Percentiles rank a stretch among this genome's conserved stretches.
Conservation (phyloP, 2,329 filamentous ascomycete species). For the Didymella arachidicola region DNA sequence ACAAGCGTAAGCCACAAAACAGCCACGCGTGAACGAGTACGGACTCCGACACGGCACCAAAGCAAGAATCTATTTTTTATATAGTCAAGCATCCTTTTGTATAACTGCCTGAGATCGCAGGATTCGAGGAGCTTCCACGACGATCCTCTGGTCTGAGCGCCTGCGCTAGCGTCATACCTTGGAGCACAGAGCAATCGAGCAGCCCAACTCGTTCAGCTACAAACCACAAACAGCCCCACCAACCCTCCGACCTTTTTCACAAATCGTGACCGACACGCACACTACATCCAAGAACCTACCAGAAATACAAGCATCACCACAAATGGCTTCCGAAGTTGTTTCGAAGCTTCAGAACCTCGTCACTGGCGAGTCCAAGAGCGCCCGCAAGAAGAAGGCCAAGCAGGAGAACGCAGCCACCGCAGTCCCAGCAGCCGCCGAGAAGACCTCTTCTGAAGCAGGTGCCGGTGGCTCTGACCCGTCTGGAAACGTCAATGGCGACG, state of each 20-base stretch:
- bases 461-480: constrained; percentile 42
- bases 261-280: constrained; percentile 28
- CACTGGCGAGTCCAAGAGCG: constrained; percentile 62
- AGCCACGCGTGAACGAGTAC: not conserved
- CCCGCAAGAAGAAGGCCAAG: constrained; percentile 62
- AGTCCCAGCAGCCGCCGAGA: constrained; percentile 54
- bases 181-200: constrained; percentile 15
- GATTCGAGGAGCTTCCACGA: constrained; percentile 17
- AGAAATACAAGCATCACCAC: constrained; percentile 22
- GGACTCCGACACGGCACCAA: not conserved
- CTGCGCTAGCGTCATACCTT: constrained; percentile 15
- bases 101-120: not conserved
- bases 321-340: constrained; percentile 62
- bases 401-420: constrained; percentile 51
- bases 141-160: constrained; percentile 11
- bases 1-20: not conserved
- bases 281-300: constrained; percentile 10
- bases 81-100: not conserved
- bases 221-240: constrained; percentile 21
- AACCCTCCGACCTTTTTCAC: constrained; percentile 2
- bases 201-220: constrained; percentile 21
- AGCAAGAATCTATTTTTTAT: too few species aligned
- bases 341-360: constrained; percentile 70
- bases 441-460: constrained; percentile 42
- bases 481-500: constrained; percentile 64